Evolutionary conservation across 1,284 basidiomycete species (phyloP), one percentile per base, ranked within the genome.

Genomic region (Ceratobasidium sp.): DNA sequence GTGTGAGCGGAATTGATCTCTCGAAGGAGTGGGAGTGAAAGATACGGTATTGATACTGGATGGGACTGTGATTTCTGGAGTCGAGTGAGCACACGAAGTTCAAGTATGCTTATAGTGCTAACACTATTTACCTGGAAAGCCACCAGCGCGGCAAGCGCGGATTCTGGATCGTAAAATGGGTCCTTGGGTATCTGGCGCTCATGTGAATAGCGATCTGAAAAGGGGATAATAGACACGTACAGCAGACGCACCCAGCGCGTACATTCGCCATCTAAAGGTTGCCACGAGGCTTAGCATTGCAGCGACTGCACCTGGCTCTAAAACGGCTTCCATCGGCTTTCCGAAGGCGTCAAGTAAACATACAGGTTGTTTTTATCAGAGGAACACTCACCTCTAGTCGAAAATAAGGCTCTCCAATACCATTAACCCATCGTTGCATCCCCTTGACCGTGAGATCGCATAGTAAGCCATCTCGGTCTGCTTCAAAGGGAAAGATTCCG

Each of bases 381-480:
- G 17, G 54, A 39, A 63, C 20, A 63, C 85, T 28, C 79, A 91
- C 91, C 86, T 93, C 91, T 13, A 91, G 84, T 39, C 87, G 87
- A 75, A 91, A 82, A 78, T 86, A 87, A 10, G 86, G 87, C 78
- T 89, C 88, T 13, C 91, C 92, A 56, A 93, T 86, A 51, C 89
- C 88, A 11, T 86, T 80, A 23, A 89, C 87, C 93, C 93, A 94
- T 69, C 83, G 85, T 69, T 88, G 85, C 49, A 94, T 88, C 1
- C 89, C 92, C 60, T 91, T 88, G 47, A 92, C 88, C 0, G 92
- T 93, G 13, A 86, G 83, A 82, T 94, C 92, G 81, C 93, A 94
- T 23, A 94, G 83, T 17, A 94, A 84, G 0, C 93, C 93, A 82
- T 94, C 84, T 33, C 84, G 81, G 66, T 85, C 85, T 31, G 86